Percentiles rank a stretch among this genome's conserved stretches.
phyloP scores from a whole-genome alignment of 306 rosid species.

The Morella rubra region DNA sequence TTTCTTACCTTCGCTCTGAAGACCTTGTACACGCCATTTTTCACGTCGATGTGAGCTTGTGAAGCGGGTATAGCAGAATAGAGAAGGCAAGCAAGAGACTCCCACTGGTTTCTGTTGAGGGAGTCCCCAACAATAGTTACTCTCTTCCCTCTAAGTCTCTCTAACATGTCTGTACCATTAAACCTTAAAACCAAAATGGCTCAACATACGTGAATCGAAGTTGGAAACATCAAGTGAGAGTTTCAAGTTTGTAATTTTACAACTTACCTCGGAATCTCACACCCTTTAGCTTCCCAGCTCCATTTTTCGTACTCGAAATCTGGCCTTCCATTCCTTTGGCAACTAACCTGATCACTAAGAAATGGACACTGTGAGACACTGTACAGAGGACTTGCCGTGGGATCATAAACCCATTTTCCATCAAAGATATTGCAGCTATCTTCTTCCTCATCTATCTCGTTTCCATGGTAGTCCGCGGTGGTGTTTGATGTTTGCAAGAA shows the following conservation, averaged over 20 bases:
- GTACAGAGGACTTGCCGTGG: slow-evolving; percentile 35
- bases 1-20: slow-evolving; percentile 34
- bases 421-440: slow-evolving; percentile 39
- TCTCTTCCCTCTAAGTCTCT: slow-evolving; percentile 48
- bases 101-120: slow-evolving; percentile 54
- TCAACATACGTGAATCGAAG: not conserved
- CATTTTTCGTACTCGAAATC: slow-evolving; percentile 47
- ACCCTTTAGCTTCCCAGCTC: slow-evolving; percentile 46
- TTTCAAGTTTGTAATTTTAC: not conserved
- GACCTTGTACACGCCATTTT: slow-evolving; percentile 34
- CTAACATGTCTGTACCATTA: slow-evolving; percentile 37
- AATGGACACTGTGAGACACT: slow-evolving; percentile 34
- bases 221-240: not conserved
- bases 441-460: not conserved
- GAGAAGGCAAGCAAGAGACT: slow-evolving; percentile 53
- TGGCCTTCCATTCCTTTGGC: slow-evolving; percentile 46
- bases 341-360: slow-evolving; percentile 51
- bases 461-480: not conserved
- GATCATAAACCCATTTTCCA: slow-evolving; percentile 46
- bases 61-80: slow-evolving; percentile 36
- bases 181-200: slow-evolving; percentile 23
- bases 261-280: slow-evolving; percentile 39
- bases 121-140: slow-evolving; percentile 48
- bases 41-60: slow-evolving; percentile 16
- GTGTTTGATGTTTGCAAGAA: slow-evolving; percentile 4